Evolutionary conservation across 345 rosid genomes (phyloP).

Genomic region (Euclidium syriacum): DNA sequence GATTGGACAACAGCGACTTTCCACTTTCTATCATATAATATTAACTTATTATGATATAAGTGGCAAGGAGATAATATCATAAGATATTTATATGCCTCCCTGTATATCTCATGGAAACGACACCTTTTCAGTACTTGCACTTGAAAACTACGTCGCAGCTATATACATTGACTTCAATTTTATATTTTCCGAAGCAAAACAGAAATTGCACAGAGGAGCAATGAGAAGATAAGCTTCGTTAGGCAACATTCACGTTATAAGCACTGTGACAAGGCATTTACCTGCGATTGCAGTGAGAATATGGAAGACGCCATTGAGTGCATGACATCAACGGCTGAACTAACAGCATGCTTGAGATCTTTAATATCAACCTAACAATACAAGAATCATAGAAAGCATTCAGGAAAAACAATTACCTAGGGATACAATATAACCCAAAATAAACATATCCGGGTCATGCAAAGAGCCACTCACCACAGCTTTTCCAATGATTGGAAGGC

Average conservation of each 20-base stretch:
- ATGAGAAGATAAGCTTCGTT: slow-evolving; percentile 6
- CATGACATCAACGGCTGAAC: slow-evolving; percentile 82
- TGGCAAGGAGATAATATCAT: neutral
- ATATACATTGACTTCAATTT: neutral
- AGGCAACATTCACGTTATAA: neutral
- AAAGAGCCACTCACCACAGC: slow-evolving; percentile 43
- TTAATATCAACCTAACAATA: slow-evolving; percentile 59
- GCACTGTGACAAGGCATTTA: slow-evolving; percentile 20
- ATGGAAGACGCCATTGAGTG: slow-evolving; percentile 79
- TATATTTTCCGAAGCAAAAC: neutral
- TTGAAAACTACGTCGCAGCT: neutral
- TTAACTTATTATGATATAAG: neutral
- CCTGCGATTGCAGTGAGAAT: slow-evolving; percentile 58
- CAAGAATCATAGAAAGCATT: neutral
- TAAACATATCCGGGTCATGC: neutral
- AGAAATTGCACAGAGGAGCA: neutral
- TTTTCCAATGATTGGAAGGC: slow-evolving; percentile 82
- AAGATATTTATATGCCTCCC: neutral
- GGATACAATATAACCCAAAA: neutral
- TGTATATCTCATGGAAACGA: neutral
- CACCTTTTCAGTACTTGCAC: neutral
- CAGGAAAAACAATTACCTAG: slow-evolving; percentile 4
- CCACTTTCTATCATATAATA: too few species aligned
- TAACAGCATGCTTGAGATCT: slow-evolving; percentile 76
- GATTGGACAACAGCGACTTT: neutral